Percentiles rank a stretch among this genome's conserved stretches.
phyloP scores from a whole-genome alignment of 805 yeast genomes.

The Starmerella tilneyi region DNA sequence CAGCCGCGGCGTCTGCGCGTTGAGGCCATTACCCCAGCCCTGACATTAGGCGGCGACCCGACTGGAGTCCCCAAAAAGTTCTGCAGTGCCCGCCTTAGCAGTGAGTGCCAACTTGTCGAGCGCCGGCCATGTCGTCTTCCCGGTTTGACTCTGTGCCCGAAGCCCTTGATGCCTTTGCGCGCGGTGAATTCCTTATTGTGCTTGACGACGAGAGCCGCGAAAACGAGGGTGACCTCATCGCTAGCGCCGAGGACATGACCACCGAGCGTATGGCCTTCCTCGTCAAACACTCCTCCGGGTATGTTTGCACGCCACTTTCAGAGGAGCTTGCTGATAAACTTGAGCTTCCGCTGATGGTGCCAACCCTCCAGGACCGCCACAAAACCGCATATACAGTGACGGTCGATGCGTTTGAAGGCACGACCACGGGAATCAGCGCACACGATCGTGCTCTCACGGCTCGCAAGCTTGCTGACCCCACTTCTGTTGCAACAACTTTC shows the following conservation, averaged over 20 bases:
- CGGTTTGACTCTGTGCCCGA: slow-evolving; percentile 50
- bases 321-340: slow-evolving; percentile 67
- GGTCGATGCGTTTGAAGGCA: slow-evolving; percentile 73
- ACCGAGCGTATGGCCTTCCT: slow-evolving; percentile 87
- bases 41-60: neutral
- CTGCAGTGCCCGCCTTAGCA: too few relatives aligned
- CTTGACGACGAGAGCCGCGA: slow-evolving; percentile 95
- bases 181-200: slow-evolving; percentile 81
- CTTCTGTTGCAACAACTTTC: slow-evolving; percentile 51
- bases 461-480: slow-evolving; percentile 52
- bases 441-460: slow-evolving; percentile 85
- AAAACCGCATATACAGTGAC: slow-evolving; percentile 96
- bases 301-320: slow-evolving; percentile 83
- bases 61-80: neutral
- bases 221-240: slow-evolving; percentile 93
- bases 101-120: too few relatives aligned
- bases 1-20: neutral
- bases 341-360: slow-evolving; percentile 68
- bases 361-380: slow-evolving; percentile 63
- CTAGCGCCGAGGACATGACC: slow-evolving; percentile 76
- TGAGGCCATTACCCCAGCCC: slow-evolving; percentile 8
- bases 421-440: slow-evolving; percentile 95
- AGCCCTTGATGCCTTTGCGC: slow-evolving; percentile 60
- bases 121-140: slow-evolving; percentile 35
- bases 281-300: slow-evolving; percentile 66